Conservation (phyloP, 345 rosid species). For the Citropsis articulata region DNA sequence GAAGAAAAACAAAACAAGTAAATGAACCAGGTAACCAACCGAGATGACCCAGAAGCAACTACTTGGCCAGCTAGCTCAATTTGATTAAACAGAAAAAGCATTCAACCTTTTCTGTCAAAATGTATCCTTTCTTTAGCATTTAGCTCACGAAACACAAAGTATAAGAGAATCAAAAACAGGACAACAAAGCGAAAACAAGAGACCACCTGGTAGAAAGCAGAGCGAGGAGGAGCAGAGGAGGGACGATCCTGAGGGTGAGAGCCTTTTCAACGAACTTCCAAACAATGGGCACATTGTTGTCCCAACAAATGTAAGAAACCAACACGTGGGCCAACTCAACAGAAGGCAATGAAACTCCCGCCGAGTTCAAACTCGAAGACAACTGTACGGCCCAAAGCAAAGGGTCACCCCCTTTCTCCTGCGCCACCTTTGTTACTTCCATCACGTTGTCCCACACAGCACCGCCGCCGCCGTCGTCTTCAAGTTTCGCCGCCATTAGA, state of each 20-base stretch:
- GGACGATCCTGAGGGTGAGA: constrained; percentile 55
- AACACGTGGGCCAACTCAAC: constrained; percentile 62
- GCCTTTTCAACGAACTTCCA: constrained; percentile 97
- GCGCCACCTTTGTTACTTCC: constrained; percentile 65
- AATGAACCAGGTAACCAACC: neutral
- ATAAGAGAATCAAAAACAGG: neutral
- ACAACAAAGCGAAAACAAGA: neutral
- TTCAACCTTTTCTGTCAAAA: neutral
- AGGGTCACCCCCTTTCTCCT: constrained; percentile 62
- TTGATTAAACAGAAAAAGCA: neutral
- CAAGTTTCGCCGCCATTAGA: constrained; percentile 32
- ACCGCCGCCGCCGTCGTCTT: constrained; percentile 15
- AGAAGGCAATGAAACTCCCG: constrained; percentile 63
- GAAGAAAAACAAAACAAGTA: neutral
- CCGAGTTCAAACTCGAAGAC: constrained; percentile 53
- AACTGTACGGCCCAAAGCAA: constrained; percentile 70
- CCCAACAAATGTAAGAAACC: constrained; percentile 85
- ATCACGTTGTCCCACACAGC: constrained; percentile 58
- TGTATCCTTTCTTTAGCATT: neutral
- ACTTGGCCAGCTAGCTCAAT: constrained; percentile 6
- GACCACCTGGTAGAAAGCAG: constrained; percentile 83
- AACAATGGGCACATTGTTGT: constrained; percentile 67
- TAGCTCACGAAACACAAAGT: constrained; percentile 9
- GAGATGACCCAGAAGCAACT: neutral
- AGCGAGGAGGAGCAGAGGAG: constrained; percentile 79